Conservation (phyloP, 805 yeast species). For the Saccharomycopsis oosterbeekiorum region DNA sequence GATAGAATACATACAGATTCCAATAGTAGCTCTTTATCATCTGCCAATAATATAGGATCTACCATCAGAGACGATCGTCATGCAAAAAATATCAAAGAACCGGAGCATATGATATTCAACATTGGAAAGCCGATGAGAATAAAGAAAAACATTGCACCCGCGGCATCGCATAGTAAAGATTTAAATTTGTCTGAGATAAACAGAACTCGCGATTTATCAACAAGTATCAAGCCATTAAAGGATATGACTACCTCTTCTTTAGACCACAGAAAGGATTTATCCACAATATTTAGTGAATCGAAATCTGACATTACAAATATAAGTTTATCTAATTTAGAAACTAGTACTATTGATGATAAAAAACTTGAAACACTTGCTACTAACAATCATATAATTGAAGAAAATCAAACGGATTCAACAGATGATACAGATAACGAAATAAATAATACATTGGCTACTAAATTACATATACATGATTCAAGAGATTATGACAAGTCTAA, state of each 20-base stretch:
- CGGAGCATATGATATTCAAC: not conserved
- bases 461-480: slow-evolving; percentile 5
- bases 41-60: not conserved
- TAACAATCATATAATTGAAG: not conserved
- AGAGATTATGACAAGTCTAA: not conserved
- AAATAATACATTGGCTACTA: slow-evolving; percentile 13
- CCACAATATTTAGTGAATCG: not conserved
- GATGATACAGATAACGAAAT: slow-evolving; percentile 18
- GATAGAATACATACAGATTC: not conserved
- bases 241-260: not conserved
- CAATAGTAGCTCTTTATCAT: not conserved
- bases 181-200: not conserved
- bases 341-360: not conserved
- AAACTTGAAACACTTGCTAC: not conserved
- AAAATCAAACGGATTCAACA: not conserved
- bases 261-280: not conserved
- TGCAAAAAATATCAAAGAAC: not conserved
- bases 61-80: not conserved
- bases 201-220: not conserved
- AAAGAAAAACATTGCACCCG: not conserved
- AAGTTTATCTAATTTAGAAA: not conserved
- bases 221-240: not conserved
- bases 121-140: not conserved
- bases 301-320: not conserved
- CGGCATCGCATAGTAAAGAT: not conserved